Base-by-base conservation (phyloP, 2,329 filamentous ascomycete genomes). In the Didymella pinodella region DNA sequence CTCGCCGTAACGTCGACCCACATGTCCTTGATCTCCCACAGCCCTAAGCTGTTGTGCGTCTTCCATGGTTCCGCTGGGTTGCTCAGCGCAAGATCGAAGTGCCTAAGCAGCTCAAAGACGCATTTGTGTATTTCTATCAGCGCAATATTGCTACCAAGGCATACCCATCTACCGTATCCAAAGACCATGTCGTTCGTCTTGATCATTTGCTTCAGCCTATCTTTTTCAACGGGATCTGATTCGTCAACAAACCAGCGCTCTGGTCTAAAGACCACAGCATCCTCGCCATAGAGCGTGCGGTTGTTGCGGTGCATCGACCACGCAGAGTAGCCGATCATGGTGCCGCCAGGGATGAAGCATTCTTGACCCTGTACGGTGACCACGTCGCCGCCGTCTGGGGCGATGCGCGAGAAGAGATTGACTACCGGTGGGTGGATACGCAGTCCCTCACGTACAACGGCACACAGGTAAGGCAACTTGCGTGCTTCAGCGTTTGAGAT, bases 401-500 rank as follows among this genome's bases (percentile, higher is more conserved):
- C 66, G 16, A 75, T 57, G 34, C 69, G 72, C 0, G 70, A 69
- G 50, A 77, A 72, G 32, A 77, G 54, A 28, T 73, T 73, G 18
- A 68, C 67, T 3, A 77, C 74, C 3, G 76, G 75, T 4, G 81
- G 81, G 50, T 81, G 80, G 31, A 83, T 61, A 16, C 81, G 73
- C 40, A 83, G 65, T 7, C 74, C 80, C 65, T 83, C 81, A 31
- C 81, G 81, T 51, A 83, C 77, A 36, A 81, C 80, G 3, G 81
- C 81, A 54, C 77, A 72, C 3, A 83, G 67, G 59, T 83, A 83
- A 0, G 80, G 79, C 1, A 83, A 66, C 10, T 70, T 61, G 20
- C 69, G 72, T 5, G 78, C 79, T 64, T 80, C 73, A 10, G 72
- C 59, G 61, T 86, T 83, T 29, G 82, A 79, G 64, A 87, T 83